phyloP scores from a whole-genome alignment of 2,329 filamentous ascomycete genomes.

The Pseudofabraea citricarpa region DNA sequence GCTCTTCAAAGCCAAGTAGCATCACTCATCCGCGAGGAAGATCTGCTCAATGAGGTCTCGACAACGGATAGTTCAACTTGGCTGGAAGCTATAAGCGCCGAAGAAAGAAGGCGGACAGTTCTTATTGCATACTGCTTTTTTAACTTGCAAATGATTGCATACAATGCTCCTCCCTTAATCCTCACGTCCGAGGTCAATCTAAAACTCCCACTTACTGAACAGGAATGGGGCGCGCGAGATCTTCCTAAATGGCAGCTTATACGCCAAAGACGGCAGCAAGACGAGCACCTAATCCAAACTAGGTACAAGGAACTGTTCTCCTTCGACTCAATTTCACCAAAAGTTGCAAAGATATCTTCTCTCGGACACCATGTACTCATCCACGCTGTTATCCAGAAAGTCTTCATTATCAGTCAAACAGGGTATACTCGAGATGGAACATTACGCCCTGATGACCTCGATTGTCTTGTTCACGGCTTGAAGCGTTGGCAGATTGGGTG shows the following conservation, averaged over 20 bases:
- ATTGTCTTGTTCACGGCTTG: conserved; percentile 43
- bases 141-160: conserved; percentile 57
- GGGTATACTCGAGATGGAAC: not conserved
- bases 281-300: conserved; percentile 35
- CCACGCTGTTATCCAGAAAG: conserved; percentile 67
- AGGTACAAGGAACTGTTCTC: conserved; percentile 52
- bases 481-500: conserved; percentile 55
- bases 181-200: conserved; percentile 57
- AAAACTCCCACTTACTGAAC: conserved; percentile 47
- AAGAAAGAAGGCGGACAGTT: conserved; percentile 53
- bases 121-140: conserved; percentile 58
- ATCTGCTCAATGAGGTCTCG: conserved; percentile 38
- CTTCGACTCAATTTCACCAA: conserved; percentile 40
- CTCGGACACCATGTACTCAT: conserved; percentile 69
- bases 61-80: conserved; percentile 47
- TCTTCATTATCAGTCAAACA: conserved; percentile 60
- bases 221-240: conserved; percentile 52
- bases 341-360: conserved; percentile 48
- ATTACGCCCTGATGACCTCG: not conserved
- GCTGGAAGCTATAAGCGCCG: conserved; percentile 55
- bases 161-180: conserved; percentile 53
- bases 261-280: conserved; percentile 43
- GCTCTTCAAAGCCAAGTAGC: conserved; percentile 54
- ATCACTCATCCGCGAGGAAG: conserved; percentile 54
- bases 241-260: conserved; percentile 57